Conservation (phyloP, 2,329 filamentous ascomycete genomes). For the Leptographium radiaticola region DNA sequence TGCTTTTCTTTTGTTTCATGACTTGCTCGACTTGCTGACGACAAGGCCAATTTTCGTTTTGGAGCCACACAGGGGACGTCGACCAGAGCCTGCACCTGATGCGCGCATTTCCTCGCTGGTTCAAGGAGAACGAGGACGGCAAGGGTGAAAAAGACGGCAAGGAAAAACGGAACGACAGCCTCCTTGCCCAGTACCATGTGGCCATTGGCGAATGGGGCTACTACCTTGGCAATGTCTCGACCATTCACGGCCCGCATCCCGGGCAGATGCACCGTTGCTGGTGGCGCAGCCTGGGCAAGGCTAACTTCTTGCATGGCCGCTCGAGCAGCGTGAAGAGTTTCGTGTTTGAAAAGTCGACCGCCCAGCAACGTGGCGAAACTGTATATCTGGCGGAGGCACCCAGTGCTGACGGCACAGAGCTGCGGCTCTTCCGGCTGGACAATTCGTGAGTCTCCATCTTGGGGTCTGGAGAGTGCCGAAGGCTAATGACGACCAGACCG, state of each 20-base stretch:
- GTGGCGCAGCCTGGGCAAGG: background rate
- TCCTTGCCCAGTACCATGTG: background rate
- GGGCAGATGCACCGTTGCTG: background rate
- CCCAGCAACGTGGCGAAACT: background rate
- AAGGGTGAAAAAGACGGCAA: no score
- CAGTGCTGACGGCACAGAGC: background rate
- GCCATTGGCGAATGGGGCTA: conserved; percentile 2
- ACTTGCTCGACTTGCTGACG: background rate
- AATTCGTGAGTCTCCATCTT: background rate
- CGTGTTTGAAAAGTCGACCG: background rate
- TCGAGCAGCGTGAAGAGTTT: background rate
- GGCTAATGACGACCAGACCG: background rate
- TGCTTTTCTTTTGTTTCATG: background rate
- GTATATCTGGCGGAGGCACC: background rate
- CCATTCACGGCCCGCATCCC: background rate
- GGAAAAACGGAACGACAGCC: background rate
- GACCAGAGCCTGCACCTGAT: background rate
- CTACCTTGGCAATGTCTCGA: background rate
- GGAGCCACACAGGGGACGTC: background rate
- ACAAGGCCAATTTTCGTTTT: background rate
- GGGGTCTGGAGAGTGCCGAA: background rate
- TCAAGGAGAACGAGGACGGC: background rate
- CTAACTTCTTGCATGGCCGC: background rate
- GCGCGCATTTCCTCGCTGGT: background rate
- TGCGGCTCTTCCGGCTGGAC: background rate